Conservation (phyloP, 768 basidiomycete species). For the Kwoniella sp. region DNA sequence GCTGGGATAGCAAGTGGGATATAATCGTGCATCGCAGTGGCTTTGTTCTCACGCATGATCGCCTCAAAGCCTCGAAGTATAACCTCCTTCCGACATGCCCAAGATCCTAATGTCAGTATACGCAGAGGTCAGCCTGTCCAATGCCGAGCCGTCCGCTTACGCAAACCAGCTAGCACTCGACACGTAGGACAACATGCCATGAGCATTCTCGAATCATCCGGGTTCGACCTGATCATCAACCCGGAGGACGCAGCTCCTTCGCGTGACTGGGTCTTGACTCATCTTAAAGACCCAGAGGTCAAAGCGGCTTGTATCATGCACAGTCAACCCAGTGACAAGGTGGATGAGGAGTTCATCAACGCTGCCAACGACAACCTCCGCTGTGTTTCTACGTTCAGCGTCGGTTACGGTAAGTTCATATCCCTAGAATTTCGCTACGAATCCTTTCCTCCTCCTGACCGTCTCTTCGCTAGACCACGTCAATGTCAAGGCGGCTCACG, state of each 20-base stretch:
- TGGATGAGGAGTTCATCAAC: slow-evolving; percentile 68
- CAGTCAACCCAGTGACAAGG: slow-evolving; percentile 53
- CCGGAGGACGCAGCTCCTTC: slow-evolving; percentile 53
- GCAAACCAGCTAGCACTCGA: slow-evolving; percentile 27
- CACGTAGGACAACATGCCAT: slow-evolving; percentile 41
- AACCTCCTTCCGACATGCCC: slow-evolving; percentile 7
- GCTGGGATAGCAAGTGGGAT: too few species aligned
- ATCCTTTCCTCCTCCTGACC: too few species aligned
- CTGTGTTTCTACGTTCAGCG: slow-evolving; percentile 78
- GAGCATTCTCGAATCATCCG: slow-evolving; percentile 26
- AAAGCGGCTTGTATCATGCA: slow-evolving; percentile 12
- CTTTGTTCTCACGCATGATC: too few species aligned
- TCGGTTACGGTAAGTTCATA: slow-evolving; percentile 41
- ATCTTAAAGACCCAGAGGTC: slow-evolving; percentile 28
- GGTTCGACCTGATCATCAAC: slow-evolving; percentile 51
- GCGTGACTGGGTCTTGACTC: slow-evolving; percentile 20
- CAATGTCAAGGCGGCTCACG: slow-evolving; percentile 59
- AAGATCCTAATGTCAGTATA: slow-evolving; percentile 20
- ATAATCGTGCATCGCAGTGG: too few species aligned
- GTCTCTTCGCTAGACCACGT: slow-evolving; percentile 68
- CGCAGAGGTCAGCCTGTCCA: background rate
- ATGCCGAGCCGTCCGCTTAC: too few species aligned
- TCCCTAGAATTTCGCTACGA: background rate
- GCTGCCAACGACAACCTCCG: slow-evolving; percentile 56
- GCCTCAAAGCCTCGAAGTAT: too few species aligned